A percentile compares a stretch with the other conserved stretches of the same genome.
phyloP scores from a whole-genome alignment of 192 early-diverging fungal species.

The Linnemannia schmuckeri region DNA sequence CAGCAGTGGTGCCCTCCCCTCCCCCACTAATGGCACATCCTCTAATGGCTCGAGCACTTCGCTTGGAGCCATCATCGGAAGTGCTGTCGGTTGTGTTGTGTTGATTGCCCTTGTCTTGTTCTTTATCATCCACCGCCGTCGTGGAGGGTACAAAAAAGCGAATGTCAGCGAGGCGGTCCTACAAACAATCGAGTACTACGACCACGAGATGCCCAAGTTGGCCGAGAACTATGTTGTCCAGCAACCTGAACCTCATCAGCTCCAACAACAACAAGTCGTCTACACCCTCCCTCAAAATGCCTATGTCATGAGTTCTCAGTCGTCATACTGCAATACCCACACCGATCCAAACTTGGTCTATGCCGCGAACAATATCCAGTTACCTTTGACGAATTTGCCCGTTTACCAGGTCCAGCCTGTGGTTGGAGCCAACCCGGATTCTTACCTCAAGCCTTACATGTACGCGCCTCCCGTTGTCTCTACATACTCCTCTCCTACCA shows the following conservation, averaged over 20 bases:
- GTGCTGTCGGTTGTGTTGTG: neutral
- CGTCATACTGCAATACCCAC: neutral
- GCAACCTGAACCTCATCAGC: neutral
- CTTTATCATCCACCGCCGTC: neutral
- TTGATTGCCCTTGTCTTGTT: neutral
- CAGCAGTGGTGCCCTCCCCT: neutral
- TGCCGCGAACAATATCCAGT: neutral
- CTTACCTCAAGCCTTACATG: neutral
- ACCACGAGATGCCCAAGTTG: neutral
- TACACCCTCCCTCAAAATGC: neutral
- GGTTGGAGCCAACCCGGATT: neutral
- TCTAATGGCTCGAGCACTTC: neutral
- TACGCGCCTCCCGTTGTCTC: neutral
- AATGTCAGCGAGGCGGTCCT: too few relatives aligned
- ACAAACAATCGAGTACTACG: neutral
- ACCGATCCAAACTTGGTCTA: neutral
- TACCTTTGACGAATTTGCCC: neutral
- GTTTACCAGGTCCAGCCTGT: neutral
- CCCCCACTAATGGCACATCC: neutral
- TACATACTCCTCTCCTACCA: neutral
- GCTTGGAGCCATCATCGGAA: neutral
- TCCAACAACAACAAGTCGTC: neutral
- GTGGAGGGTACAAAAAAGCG: neutral
- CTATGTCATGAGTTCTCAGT: neutral
- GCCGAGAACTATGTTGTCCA: neutral